Evolutionary conservation across 192 early-diverging fungal genomes (phyloP).

Genomic region (Coemansia sp.): DNA sequence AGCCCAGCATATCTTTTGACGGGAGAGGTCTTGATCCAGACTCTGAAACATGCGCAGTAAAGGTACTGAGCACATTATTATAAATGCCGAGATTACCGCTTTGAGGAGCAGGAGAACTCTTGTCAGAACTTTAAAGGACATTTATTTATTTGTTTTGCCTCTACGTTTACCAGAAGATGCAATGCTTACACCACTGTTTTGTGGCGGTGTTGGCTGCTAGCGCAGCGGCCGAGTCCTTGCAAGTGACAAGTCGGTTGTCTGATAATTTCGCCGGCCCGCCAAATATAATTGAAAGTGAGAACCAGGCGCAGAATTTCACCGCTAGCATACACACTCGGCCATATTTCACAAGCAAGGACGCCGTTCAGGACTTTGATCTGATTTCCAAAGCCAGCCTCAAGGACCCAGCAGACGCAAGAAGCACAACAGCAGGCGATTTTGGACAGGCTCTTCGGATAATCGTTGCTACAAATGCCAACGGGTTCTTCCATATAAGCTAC

Average conservation of each 20-base stretch:
- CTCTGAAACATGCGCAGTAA: neutral
- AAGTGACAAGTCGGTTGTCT: neutral
- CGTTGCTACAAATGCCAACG: slow-evolving; percentile 32
- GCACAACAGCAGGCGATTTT: neutral
- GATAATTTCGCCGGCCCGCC: neutral
- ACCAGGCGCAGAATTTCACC: neutral
- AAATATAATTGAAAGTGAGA: neutral
- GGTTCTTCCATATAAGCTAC: slow-evolving; percentile 37
- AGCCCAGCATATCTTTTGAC: neutral
- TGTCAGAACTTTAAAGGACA: neutral
- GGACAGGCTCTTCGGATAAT: neutral
- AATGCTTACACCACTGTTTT: neutral
- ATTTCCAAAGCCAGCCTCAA: neutral
- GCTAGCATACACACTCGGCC: neutral
- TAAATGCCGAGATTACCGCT: neutral
- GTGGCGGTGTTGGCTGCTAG: neutral
- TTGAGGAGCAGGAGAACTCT: neutral
- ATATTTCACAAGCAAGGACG: neutral
- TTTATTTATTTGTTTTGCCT: neutral
- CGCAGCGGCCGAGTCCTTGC: neutral
- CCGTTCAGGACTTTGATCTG: neutral
- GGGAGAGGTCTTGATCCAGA: neutral
- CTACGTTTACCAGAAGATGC: neutral
- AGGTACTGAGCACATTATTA: neutral
- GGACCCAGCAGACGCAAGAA: neutral